Conservation (phyloP, 2,329 filamentous ascomycete genomes). For the Stachybotrys elegans region DNA sequence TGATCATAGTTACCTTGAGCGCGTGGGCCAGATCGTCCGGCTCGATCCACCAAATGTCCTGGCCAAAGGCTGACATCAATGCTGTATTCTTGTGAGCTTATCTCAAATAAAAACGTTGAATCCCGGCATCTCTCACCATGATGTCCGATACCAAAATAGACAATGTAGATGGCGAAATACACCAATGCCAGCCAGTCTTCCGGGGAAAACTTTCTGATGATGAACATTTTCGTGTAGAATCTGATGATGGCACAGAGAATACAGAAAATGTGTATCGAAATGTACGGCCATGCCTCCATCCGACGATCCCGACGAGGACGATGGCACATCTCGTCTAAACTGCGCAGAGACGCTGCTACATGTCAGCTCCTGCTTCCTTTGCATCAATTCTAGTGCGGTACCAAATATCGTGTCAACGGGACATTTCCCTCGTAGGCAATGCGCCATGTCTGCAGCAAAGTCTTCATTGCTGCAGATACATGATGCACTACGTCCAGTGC, state of each 20-base stretch:
- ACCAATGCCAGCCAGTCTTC: neutral
- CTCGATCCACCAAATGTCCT: slow-evolving; percentile 1
- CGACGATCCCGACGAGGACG: neutral
- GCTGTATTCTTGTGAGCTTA: neutral
- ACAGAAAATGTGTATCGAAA: slow-evolving; percentile 1
- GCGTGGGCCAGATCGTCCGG: neutral
- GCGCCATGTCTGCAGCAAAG: too few species aligned
- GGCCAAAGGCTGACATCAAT: neutral
- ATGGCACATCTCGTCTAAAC: neutral
- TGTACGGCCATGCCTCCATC: neutral
- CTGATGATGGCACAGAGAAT: neutral
- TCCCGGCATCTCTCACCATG: neutral
- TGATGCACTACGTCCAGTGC: too few species aligned
- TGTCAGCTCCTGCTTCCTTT: too few species aligned
- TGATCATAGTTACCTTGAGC: neutral
- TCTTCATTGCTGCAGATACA: too few species aligned
- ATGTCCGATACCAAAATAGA: neutral
- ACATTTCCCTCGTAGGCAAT: too few species aligned
- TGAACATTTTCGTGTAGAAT: neutral
- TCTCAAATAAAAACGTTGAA: neutral
- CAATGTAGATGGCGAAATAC: neutral
- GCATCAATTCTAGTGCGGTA: too few species aligned
- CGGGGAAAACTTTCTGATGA: neutral
- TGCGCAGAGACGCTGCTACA: neutral
- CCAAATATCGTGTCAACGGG: too few species aligned